A percentile compares a stretch with the other conserved stretches of the same genome.
These are phyloP conservation scores for Talaromyces ruber DNA, from an alignment of 495 filamentous ascomycete genomes.

Conservation along the genomic window DNA sequence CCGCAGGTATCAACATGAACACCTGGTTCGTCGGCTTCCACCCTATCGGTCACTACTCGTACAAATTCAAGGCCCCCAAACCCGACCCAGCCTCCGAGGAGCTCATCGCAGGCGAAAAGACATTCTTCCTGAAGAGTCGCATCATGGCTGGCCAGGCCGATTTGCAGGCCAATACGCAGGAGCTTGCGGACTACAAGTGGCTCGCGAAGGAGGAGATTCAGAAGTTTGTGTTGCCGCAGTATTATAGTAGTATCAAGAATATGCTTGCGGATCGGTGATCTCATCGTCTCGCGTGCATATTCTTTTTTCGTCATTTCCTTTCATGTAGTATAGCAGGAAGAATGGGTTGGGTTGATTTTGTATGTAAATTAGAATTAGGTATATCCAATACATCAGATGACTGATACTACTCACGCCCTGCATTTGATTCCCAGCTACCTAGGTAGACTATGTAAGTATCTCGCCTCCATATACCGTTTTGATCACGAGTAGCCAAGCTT, in stretches of 20 bases:
- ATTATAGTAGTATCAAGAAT: slow-evolving; percentile 66
- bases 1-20: slow-evolving; percentile 93
- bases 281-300: not conserved
- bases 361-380: slow-evolving; percentile 1
- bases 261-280: slow-evolving; percentile 67
- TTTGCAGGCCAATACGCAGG: slow-evolving; percentile 60
- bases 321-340: slow-evolving; percentile 1
- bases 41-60: slow-evolving; percentile 71
- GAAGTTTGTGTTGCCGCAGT: slow-evolving; percentile 48
- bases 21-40: slow-evolving; percentile 93
- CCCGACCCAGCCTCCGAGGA: slow-evolving; percentile 27
- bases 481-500: not conserved
- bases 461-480: not conserved
- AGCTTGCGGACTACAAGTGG: slow-evolving; percentile 82
- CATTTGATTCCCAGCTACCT: not conserved
- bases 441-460: not conserved
- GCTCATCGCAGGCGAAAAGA: slow-evolving; percentile 56
- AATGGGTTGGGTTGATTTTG: not conserved
- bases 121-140: slow-evolving; percentile 89
- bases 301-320: not conserved
- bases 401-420: not conserved
- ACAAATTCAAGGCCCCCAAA: slow-evolving; percentile 30
- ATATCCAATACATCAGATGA: not conserved
- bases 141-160: slow-evolving; percentile 97
- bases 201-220: slow-evolving; percentile 79